Conservation (phyloP, 129 eudicot genomes). For the Tagetes erecta region DNA sequence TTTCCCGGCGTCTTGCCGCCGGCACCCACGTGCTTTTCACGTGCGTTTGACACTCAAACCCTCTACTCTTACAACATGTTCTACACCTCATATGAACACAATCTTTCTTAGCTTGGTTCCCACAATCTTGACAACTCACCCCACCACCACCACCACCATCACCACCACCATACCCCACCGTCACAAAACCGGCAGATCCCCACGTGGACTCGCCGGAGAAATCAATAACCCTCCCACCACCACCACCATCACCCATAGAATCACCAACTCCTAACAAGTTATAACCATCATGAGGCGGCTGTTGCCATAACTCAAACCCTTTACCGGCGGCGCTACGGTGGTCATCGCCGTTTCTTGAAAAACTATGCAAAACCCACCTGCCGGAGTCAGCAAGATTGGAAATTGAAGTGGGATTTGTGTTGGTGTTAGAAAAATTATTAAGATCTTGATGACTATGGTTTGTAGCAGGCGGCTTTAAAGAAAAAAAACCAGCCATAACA, state of each 20-base stretch:
- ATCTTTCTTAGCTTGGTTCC: slow-evolving; percentile 92
- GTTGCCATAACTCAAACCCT: slow-evolving; percentile 32
- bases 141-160: slow-evolving; percentile 28
- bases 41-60: slow-evolving; percentile 79
- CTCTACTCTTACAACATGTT: slow-evolving; percentile 88
- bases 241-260: slow-evolving; percentile 28
- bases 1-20: slow-evolving; percentile 68
- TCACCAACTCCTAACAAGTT: slow-evolving; percentile 34
- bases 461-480: slow-evolving; percentile 51
- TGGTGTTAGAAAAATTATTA: not conserved
- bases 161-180: slow-evolving; percentile 43
- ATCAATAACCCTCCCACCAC: slow-evolving; percentile 32
- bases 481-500: slow-evolving; percentile 59
- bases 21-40: slow-evolving; percentile 93
- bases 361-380: slow-evolving; percentile 31
- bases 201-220: slow-evolving; percentile 46
- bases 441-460: slow-evolving; percentile 20
- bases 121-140: slow-evolving; percentile 82
- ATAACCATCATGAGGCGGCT: slow-evolving; percentile 32
- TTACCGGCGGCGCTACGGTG: slow-evolving; percentile 29
- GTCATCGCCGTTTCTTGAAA: slow-evolving; percentile 32
- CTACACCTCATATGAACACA: slow-evolving; percentile 80
- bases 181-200: slow-evolving; percentile 43
- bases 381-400: slow-evolving; percentile 34
- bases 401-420: slow-evolving; percentile 17